A percentile compares a stretch with the other conserved stretches of the same genome.
Conservation (phyloP, 2,329 filamentous ascomycete species). For the Penicillium decumbens region DNA sequence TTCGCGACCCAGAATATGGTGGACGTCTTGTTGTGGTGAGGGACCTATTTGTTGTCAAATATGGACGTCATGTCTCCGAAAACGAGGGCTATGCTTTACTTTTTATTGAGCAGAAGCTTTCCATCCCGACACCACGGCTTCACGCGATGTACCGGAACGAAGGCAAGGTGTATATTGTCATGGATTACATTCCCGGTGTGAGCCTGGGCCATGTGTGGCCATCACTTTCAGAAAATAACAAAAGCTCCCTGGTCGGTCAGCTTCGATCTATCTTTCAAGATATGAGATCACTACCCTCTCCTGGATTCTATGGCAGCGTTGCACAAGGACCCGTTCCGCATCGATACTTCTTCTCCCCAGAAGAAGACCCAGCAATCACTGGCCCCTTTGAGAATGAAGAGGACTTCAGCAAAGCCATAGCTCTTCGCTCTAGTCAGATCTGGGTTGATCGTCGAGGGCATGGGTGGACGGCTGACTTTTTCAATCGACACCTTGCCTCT, state of each 20-base stretch:
- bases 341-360: constrained; percentile 20
- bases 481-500: too few relatives aligned
- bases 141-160: constrained; percentile 19
- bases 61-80: constrained; percentile 18
- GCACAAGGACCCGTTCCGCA: constrained; percentile 18
- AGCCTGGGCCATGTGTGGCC: constrained; percentile 12
- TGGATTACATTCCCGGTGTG: constrained; percentile 15
- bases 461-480: too few relatives aligned
- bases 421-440: too few relatives aligned
- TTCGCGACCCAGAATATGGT: constrained; percentile 7
- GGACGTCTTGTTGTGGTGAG: constrained; percentile 18
- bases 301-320: constrained; percentile 21
- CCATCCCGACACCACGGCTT: constrained; percentile 18
- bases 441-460: too few relatives aligned
- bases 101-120: constrained; percentile 17
- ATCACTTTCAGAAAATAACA: constrained; percentile 13
- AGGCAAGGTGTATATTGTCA: constrained; percentile 16
- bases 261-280: constrained; percentile 16
- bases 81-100: constrained; percentile 21
- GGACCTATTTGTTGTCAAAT: constrained; percentile 20
- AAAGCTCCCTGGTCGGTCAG: not conserved
- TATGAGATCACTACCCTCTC: constrained; percentile 19
- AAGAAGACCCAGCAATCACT: constrained; percentile 12
- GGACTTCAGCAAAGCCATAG: constrained; percentile 15
- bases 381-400: constrained; percentile 19